Base-by-base conservation (phyloP, 225 moss, liverwort and hornwort species). In the Sphagnum tenellum region DNA sequence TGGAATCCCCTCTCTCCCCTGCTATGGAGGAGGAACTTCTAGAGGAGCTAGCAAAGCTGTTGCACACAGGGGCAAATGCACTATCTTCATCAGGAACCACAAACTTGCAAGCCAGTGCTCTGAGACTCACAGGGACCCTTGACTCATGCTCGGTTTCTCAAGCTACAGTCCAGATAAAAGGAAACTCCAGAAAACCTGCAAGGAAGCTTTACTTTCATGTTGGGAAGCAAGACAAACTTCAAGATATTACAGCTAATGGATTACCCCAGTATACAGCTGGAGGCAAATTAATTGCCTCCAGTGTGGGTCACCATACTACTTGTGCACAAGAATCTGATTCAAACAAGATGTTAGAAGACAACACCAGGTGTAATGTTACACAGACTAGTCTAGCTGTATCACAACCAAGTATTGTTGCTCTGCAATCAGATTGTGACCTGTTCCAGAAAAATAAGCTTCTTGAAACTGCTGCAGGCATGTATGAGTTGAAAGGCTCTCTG, bases 21-120 rank as follows among this genome's bases (percentile, higher is more conserved):
- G 69, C 78, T 29, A 69, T 82, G 64, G 82, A 82, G 66, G 82
- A 82, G 69, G 82, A 82, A 61, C 71, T 82, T 50, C 48, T 82
- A 55, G 79, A 76, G 61, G 82, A 82, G 54, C 76, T 82, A 2
- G 55, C 54, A 1, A 82, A 82, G 69, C 82, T 79, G 52, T 73
- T 79, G 44, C 69, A 74, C 64, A 71, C 59, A 54, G 60, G 64
- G 5, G 60, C 66, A n/a, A 6, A 9, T 52, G 52, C 52, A 52
- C 6, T 52, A 5, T 52, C 9, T 5, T 5, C 52, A 52, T 52
- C 52, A 52, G 52, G 7, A 5, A 9, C 7, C 57, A 4, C 47
- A 72, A 54, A 7, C 47, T 50, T 29, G 12, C 52, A 52, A 53
- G 49, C 57, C 64, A 55, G 64, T 12, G n/a, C 8, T 47, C 13